Conservation (phyloP, 2,329 filamentous ascomycete species). For the Monosporascus sp. region DNA sequence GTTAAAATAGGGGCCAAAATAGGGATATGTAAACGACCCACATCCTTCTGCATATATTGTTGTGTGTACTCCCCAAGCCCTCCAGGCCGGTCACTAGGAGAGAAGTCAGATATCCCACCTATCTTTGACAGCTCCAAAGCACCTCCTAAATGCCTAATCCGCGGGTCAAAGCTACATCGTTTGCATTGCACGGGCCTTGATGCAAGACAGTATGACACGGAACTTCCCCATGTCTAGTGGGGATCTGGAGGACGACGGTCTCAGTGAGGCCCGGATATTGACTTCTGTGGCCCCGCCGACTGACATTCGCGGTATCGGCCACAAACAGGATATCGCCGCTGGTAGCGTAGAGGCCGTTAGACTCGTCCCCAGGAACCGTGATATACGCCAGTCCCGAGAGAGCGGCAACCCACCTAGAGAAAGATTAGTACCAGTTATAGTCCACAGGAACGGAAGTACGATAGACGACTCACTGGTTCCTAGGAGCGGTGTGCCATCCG, state of each 20-base stretch:
- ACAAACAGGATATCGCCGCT: constrained; percentile 38
- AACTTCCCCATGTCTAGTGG: constrained; percentile 2
- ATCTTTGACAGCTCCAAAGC: too few species aligned
- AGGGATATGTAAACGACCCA: too few species aligned
- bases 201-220: constrained; percentile 27
- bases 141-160: background rate
- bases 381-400: constrained; percentile 34
- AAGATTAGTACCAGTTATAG: background rate
- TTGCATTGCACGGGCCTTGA: constrained; percentile 29
- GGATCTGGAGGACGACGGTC: constrained; percentile 5
- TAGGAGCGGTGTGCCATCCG: constrained; percentile 36
- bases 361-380: constrained; percentile 30
- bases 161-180: constrained; percentile 12
- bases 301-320: constrained; percentile 10
- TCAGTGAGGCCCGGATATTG: constrained; percentile 5
- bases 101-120: too few species aligned
- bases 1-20: too few species aligned
- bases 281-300: constrained; percentile 4
- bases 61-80: too few species aligned
- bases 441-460: background rate
- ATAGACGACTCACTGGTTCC: constrained; percentile 30
- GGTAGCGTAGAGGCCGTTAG: constrained; percentile 26
- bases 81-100: too few species aligned
- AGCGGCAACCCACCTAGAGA: constrained; percentile 28
- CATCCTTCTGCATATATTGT: too few species aligned